Evolutionary conservation across 495 filamentous ascomycete genomes (phyloP).

Genomic region (Neurospora tetrasperma): DNA sequence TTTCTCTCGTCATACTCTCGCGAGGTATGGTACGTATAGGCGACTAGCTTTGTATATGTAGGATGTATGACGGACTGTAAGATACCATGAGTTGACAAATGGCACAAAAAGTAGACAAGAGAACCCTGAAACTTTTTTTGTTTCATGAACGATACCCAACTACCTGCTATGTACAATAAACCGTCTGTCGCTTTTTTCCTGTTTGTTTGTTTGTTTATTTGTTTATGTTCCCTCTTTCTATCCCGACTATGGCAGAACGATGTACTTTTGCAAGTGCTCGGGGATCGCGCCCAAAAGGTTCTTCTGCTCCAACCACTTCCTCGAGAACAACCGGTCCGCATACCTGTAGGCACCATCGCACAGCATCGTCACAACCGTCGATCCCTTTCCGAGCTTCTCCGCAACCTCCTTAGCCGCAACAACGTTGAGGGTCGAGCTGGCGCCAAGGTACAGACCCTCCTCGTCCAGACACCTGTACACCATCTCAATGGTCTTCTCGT

Average conservation of each 20-base stretch:
- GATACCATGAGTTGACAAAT: background rate
- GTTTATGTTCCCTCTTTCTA: constrained; percentile 7
- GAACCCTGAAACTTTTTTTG: background rate
- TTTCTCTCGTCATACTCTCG: background rate
- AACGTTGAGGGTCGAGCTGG: constrained; percentile 86
- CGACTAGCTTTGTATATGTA: background rate
- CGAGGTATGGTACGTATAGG: background rate
- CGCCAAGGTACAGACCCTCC: constrained; percentile 92
- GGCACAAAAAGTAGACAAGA: constrained; percentile 6
- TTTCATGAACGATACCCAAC: background rate
- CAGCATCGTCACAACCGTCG: constrained; percentile 86
- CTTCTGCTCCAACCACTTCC: constrained; percentile 81
- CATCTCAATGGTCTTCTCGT: constrained; percentile 95
- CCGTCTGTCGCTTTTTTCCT: background rate
- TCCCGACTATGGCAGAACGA: constrained; percentile 60
- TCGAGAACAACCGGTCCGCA: constrained; percentile 84
- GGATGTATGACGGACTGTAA: background rate
- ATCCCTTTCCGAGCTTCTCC: constrained; percentile 76
- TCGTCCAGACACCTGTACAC: constrained; percentile 95
- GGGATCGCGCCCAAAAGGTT: constrained; percentile 75
- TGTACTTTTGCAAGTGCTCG: constrained; percentile 78
- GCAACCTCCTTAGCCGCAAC: constrained; percentile 92
- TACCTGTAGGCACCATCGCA: constrained; percentile 96
- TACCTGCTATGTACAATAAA: background rate
- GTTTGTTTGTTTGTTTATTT: background rate